phyloP scores from a whole-genome alignment of 805 yeast species.

The Spathaspora sp. region DNA sequence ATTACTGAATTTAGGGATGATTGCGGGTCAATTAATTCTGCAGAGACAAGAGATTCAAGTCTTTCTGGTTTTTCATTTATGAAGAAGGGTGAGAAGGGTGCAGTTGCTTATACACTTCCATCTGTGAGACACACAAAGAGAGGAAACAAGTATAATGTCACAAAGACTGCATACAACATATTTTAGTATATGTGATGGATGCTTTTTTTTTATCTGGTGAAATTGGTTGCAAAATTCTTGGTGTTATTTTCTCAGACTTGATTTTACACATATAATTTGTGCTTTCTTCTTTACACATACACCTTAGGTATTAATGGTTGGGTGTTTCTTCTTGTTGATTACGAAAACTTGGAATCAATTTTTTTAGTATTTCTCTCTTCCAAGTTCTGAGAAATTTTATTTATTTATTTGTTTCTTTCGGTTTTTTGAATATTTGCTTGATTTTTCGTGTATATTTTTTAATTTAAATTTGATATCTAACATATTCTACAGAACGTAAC shows the following conservation, averaged over 20 bases:
- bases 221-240: background rate
- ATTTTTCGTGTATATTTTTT: background rate
- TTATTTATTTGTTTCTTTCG: background rate
- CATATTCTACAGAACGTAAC: background rate
- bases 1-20: background rate
- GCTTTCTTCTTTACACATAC: background rate
- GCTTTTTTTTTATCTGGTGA: background rate
- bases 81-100: constrained; percentile 6
- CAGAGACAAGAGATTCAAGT: constrained; percentile 12
- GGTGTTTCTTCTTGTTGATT: background rate
- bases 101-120: constrained; percentile 5
- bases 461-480: background rate
- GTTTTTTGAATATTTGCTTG: too few relatives aligned
- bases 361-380: background rate
- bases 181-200: constrained; percentile 1
- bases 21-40: constrained; percentile 13
- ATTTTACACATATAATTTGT: background rate
- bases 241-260: background rate
- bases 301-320: background rate
- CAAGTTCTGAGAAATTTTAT: background rate
- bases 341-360: too few relatives aligned
- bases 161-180: constrained; percentile 19
- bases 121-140: constrained; percentile 5
- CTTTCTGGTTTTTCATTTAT: constrained; percentile 24
- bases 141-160: constrained; percentile 24